Evolutionary conservation across 768 basidiomycete species (phyloP), one percentile per base, ranked within the genome.

Genomic region (Kwoniella heveanensis): DNA sequence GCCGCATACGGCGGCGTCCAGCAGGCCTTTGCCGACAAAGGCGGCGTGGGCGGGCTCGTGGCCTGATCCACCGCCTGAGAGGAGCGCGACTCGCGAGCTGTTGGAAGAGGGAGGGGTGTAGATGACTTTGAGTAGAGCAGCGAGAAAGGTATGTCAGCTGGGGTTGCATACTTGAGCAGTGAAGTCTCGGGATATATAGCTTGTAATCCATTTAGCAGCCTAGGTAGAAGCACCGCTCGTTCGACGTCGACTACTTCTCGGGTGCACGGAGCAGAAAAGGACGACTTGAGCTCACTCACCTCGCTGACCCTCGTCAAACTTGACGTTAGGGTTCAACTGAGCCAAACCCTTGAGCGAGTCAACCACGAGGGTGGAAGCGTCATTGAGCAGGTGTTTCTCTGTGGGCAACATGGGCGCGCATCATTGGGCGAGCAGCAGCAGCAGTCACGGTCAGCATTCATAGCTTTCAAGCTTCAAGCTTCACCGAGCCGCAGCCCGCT

Each of bases 11-110:
- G 92, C 91, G 36, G 87, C 89, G 37, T 87, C 86, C 46, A 95
- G 82, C 70, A 93, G 88, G 26, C 92, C 92, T 64, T 86, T 80
- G 44, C 91, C 92, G n/a, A 95, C 92, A 70, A 90, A 93, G 1
- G 86, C 90, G 4, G 90, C 86, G 80, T 93, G 92, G 17, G 92
- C 86, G 7, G 94, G 94, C 73, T 96, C 94, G 75, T 96, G 94
- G 4, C 94, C 86, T 39, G 74, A 73, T 57, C 78, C 78, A 61
- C 78, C 78, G 36, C 78, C 78, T 15, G 74, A 76, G 44, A 79
- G 79, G 71, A 88, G 86, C 46, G 91, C 83, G 57, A 90, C 90
- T 89, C 70, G 52, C n/a, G n/a, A n/a, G 19, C 50, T 19, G 24
- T 62, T 53, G 24, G 60, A 47, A 44, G 39, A 44, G 17, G 68